Evolutionary conservation across 2,329 filamentous ascomycete species (phyloP), one percentile per base, ranked within the genome.

Genomic region (Colletotrichum gigasporum): DNA sequence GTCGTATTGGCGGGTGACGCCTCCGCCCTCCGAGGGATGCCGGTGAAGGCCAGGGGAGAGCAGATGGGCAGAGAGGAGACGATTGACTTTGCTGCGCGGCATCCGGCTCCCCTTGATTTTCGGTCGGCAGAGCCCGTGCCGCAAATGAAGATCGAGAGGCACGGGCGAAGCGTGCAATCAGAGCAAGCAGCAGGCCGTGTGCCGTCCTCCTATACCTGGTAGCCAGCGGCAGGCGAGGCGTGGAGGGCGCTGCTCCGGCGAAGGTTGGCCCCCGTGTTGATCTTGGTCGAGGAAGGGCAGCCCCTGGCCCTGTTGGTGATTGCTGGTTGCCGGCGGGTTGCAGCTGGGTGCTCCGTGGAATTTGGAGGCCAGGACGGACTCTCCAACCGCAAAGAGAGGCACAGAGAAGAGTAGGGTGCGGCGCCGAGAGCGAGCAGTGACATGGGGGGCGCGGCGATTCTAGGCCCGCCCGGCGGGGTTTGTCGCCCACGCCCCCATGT

Each of bases 401-500:
- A 22, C 32, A 7, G 34, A 4, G 24, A 10, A 30, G 37, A 37
- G 53, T n/a, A 30, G 28, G 37, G 28, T 16, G 18, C 20, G 11
- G 12, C 42, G 18, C 20, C 16, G 30, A 54, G 34, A 22, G n/a
- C 39, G 51, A 32, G n/a, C 24, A 30, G 39, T n/a, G n/a, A n/a
- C n/a, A n/a, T n/a, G 59, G 60, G 54, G 52, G 44, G 34, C 34
- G 56, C 56, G 56, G 56, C 48, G 34, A 42, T 61, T 64, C 48
- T 53, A 50, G 56, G 34, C 48, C 56, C 48, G 48, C 47, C 56
- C 61, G 42, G 28, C 56, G 56, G 62, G 34, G 56, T 65, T 65
- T 44, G 35, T 53, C 35, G 41, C 22, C 48, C 62, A 65, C 56
- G 42, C 62, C 62, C 62, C 61, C 47, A 50, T 62, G 62, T 30